These are phyloP conservation scores for Camellia oleifera DNA, from an alignment of 179 eudicot species.

Conservation along the genomic window DNA sequence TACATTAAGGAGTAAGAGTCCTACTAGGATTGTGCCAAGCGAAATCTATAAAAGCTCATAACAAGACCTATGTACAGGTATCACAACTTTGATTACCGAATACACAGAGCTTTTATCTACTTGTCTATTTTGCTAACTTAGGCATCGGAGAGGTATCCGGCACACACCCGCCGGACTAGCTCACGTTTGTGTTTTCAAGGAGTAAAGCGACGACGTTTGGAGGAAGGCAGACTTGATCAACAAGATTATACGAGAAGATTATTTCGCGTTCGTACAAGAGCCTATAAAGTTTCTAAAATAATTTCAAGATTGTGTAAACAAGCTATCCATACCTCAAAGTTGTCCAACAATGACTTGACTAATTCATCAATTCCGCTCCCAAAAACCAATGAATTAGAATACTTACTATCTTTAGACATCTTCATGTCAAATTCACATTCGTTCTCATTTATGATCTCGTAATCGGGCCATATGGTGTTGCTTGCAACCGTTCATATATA, in stretches of 20 bases:
- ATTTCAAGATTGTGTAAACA: no score
- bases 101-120: no score
- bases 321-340: slow-evolving; percentile 45
- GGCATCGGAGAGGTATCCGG: no score
- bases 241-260: background rate
- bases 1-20: no score
- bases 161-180: no score
- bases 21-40: no score
- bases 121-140: no score
- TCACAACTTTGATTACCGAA: no score
- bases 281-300: no score
- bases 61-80: background rate
- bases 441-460: slow-evolving; percentile 51
- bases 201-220: no score
- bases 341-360: slow-evolving; percentile 36
- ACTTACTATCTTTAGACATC: slow-evolving; percentile 32
- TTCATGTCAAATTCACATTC: slow-evolving; percentile 47
- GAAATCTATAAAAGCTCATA: background rate
- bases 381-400: slow-evolving; percentile 40
- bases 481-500: slow-evolving; percentile 52
- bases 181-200: no score
- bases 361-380: slow-evolving; percentile 44
- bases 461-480: slow-evolving; percentile 69
- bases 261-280: background rate
- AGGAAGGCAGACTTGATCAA: no score